Evolutionary conservation across 83 land plant species (phyloP), one percentile per base, ranked within the genome.

Genomic region (Larix sibirica): DNA sequence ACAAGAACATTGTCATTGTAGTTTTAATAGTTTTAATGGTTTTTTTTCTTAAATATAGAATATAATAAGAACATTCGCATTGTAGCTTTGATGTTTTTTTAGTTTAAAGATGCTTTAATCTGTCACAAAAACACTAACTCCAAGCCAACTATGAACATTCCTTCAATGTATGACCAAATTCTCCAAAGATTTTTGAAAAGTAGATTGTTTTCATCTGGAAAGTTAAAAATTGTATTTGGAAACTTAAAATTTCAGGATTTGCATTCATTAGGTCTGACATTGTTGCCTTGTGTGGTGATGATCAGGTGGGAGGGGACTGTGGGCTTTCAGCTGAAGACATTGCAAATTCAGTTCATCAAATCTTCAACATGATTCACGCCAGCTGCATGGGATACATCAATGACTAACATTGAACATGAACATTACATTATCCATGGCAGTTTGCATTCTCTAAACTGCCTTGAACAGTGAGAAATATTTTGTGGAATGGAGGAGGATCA

Each of bases 311-410:
- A 50, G 84, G 89, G 9, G 94, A 94, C 33, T 79, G 89, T 21
- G 86, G 89, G 77, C 89, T 87, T 67, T 89, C 85, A 24, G 96
- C 94, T 9, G 96, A 94, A 71, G 96, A 94, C 80, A 90, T 94
- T 14, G 96, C 96, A 6, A 87, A 85, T 84, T 89, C 92, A 21
- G 94, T 92, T 6, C 96, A 94, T 62, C 92, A 92, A 84, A 92
- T 90, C 47, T 85, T 92, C 83, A 89, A 82, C 76, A 89, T 90
- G 82, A 94, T 94, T 38, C 92, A 94, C 84, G 89, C 90, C 71
- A 88, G 81, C 79, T 81, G 82, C 77, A 67, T 82, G 12, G 83
- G 84, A 59, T 66, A 81, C 59, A 64, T 83, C 75, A 81, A 81
- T 23, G 60, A 81, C n/a, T 64, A 60, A 77, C 58, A 7, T n/a